Evolutionary conservation across 257 asterid species (phyloP).

Genomic region (Ehretia macrophylla): DNA sequence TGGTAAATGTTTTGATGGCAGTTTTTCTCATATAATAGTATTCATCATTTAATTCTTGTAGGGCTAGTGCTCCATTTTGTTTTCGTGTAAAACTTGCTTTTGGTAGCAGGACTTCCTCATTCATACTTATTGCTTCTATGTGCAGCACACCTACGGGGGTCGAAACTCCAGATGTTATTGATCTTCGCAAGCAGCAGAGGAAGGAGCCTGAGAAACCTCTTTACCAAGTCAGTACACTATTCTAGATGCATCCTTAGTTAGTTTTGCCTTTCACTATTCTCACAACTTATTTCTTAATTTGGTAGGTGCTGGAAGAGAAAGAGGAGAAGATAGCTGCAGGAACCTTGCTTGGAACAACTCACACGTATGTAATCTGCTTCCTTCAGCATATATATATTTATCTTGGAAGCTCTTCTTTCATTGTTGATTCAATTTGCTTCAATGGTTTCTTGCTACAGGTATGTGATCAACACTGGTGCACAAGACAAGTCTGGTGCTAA

Average conservation of each 20-base stretch:
- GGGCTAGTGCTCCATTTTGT: too few species aligned
- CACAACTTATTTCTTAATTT: constrained; percentile 10
- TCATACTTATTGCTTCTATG: background rate
- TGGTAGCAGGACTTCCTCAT: background rate
- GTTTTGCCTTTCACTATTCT: background rate
- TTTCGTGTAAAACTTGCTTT: background rate
- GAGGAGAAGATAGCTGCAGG: constrained; percentile 87
- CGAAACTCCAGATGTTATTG: constrained; percentile 96
- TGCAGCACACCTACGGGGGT: constrained; percentile 96
- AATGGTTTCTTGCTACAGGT: constrained; percentile 37
- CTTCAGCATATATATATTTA: background rate
- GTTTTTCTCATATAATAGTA: too few species aligned
- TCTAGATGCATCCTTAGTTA: background rate
- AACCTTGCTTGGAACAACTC: constrained; percentile 75
- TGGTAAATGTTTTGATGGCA: too few species aligned
- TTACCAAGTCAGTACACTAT: constrained; percentile 53
- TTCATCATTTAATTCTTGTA: too few species aligned
- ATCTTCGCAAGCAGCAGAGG: constrained; percentile 97
- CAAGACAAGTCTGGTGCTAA: constrained; percentile 91
- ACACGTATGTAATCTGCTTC: constrained; percentile 49
- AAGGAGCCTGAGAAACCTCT: constrained; percentile 97
- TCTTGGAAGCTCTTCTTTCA: background rate
- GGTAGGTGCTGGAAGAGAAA: constrained; percentile 87
- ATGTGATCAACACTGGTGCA: constrained; percentile 75
- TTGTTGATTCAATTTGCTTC: background rate